Conservation (phyloP, 2,329 filamentous ascomycete genomes). For the Cryphonectria nitschkei region DNA sequence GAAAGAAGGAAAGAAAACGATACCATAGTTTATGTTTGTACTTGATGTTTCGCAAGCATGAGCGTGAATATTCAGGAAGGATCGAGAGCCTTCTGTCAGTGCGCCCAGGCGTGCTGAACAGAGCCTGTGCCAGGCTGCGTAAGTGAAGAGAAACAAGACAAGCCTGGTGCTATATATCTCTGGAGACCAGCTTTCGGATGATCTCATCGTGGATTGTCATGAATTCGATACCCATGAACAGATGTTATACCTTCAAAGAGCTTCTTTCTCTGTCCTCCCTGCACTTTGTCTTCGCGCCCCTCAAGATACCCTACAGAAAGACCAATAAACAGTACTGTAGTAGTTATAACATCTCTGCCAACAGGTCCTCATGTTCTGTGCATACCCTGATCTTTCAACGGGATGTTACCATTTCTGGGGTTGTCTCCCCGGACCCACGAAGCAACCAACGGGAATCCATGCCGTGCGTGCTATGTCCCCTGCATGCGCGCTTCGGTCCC, state of each 20-base stretch:
- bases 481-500: constrained; percentile 14
- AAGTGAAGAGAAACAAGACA: neutral
- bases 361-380: neutral
- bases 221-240: neutral
- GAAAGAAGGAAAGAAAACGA: too few species aligned
- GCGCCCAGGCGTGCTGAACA: neutral
- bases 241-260: too few species aligned
- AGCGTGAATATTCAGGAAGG: neutral
- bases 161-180: too few species aligned
- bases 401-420: neutral
- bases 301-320: neutral
- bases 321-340: too few species aligned
- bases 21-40: neutral
- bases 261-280: neutral
- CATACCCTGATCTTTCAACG: neutral
- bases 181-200: neutral
- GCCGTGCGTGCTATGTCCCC: constrained; percentile 17
- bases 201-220: neutral
- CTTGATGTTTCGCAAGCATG: neutral
- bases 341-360: neutral
- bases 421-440: neutral
- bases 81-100: neutral
- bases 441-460: constrained; percentile 16
- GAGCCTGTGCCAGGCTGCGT: neutral
- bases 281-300: neutral